Percentiles rank a stretch among this genome's conserved stretches.
phyloP scores from a whole-genome alignment of 2,329 filamentous ascomycete species.

The Talaromyces albobiverticillius region DNA sequence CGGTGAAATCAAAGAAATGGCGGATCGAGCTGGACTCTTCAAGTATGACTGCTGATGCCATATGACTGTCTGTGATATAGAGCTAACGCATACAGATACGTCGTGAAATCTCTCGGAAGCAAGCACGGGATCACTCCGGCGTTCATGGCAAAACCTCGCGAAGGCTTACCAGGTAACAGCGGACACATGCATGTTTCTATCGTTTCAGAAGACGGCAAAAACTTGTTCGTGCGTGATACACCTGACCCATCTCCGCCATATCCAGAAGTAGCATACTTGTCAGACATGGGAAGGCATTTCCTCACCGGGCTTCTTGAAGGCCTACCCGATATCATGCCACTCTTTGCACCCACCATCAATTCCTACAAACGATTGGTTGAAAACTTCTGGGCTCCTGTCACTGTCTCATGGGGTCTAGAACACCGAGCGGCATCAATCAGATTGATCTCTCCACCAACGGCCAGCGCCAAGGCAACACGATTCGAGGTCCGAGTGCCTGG shows the following conservation, averaged over 20 bases:
- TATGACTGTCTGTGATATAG: background rate
- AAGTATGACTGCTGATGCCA: constrained; percentile 57
- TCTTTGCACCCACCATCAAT: constrained; percentile 92
- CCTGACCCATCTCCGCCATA: constrained; percentile 70
- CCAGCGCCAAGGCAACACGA: constrained; percentile 78
- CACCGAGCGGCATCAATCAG: constrained; percentile 90
- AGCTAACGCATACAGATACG: constrained; percentile 53
- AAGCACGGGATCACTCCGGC: constrained; percentile 90
- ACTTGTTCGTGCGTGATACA: constrained; percentile 73
- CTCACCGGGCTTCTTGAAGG: constrained; percentile 86
- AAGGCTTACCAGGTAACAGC: constrained; percentile 88
- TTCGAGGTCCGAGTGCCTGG: constrained; percentile 92
- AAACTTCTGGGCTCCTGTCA: constrained; percentile 98
- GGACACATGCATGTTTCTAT: constrained; percentile 95
- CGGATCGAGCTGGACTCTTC: constrained; percentile 87
- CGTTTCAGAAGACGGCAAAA: constrained; percentile 74
- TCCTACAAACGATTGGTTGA: constrained; percentile 97
- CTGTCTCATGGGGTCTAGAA: constrained; percentile 94
- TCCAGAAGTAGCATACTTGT: constrained; percentile 73
- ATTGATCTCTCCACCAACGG: constrained; percentile 82
- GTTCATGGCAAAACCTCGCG: constrained; percentile 97
- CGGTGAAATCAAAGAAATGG: constrained; percentile 82
- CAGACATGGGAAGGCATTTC: constrained; percentile 87
- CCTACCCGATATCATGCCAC: constrained; percentile 90
- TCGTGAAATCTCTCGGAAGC: constrained; percentile 82